Percentiles rank a stretch among this genome's conserved stretches.
phyloP scores from a whole-genome alignment of 257 asterid genomes.

The Verbascum thapsus region DNA sequence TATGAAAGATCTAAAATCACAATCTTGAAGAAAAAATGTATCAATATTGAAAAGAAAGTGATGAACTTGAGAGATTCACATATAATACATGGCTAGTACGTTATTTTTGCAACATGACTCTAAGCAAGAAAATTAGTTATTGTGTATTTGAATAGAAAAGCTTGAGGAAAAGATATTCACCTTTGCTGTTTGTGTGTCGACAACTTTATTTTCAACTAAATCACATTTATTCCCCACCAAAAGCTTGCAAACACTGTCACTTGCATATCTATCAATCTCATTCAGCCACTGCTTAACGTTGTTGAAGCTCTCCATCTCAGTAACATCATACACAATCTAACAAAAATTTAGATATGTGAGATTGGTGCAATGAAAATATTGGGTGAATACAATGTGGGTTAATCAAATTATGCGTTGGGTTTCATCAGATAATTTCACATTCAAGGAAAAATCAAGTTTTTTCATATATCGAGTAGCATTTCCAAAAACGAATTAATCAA shows the following conservation, averaged over 20 bases:
- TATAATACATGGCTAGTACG: too few species aligned
- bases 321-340: constrained; percentile 93
- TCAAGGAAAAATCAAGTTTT: too few species aligned
- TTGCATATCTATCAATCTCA: constrained; percentile 95
- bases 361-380: constrained; percentile 21
- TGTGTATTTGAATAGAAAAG: constrained; percentile 11
- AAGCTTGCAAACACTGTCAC: constrained; percentile 97
- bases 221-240: constrained; percentile 97
- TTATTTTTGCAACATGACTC: too few species aligned
- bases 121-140: too few species aligned
- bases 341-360: constrained; percentile 30
- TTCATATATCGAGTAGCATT: too few species aligned
- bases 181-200: constrained; percentile 84
- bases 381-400: neutral
- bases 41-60: neutral
- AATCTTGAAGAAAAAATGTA: neutral
- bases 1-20: constrained; percentile 4
- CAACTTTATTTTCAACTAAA: constrained; percentile 86
- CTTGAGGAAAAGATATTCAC: constrained; percentile 34
- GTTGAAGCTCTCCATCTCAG: constrained; percentile 98
- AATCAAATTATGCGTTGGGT: too few species aligned
- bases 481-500: too few species aligned
- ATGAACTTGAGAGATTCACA: neutral
- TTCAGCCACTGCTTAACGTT: constrained; percentile 96
- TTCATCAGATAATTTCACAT: too few species aligned